Percentiles rank a stretch among this genome's conserved stretches.
Evolutionary conservation across 176 grass and related monocot species (phyloP).

Genomic region (Guadua angustifolia): DNA sequence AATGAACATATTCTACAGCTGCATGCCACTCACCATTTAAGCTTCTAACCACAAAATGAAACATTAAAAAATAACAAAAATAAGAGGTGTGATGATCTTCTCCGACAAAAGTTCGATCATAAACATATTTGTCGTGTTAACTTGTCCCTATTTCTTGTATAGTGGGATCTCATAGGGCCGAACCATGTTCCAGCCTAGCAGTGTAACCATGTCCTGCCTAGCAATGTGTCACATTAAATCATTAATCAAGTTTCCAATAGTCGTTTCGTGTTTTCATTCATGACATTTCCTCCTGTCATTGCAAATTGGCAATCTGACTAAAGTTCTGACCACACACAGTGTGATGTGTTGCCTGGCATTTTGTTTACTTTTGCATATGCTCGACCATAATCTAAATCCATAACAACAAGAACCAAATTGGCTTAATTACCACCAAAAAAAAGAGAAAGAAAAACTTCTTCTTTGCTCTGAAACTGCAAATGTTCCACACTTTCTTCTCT

Average conservation of each 20-base stretch:
- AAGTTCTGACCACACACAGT: not conserved
- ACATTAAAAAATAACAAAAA: conserved; percentile 21
- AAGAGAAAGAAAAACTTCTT: too few relatives aligned
- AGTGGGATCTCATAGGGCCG: conserved; percentile 45
- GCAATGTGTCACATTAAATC: conserved; percentile 43
- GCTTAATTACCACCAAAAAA: not conserved
- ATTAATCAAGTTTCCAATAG: conserved; percentile 36
- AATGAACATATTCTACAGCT: conserved; percentile 50
- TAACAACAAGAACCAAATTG: not conserved
- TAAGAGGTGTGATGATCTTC: conserved; percentile 10
- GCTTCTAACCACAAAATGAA: conserved; percentile 16
- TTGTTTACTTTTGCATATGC: conserved; percentile 26
- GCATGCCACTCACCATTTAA: conserved; percentile 12
- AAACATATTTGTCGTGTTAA: conserved; percentile 41
- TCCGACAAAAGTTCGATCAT: conserved; percentile 45
- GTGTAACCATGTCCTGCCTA: conserved; percentile 26
- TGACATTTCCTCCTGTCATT: conserved; percentile 35
- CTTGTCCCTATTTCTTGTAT: conserved; percentile 45
- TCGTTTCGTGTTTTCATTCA: conserved; percentile 30
- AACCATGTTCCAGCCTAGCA: conserved; percentile 57
- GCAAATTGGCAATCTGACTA: conserved; percentile 41
- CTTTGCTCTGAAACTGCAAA: not conserved
- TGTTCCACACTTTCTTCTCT: not conserved
- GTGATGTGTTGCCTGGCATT: conserved; percentile 26
- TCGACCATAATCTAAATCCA: conserved; percentile 5